Base-by-base conservation (phyloP, 2,329 filamentous ascomycete genomes). In the Talaromyces marneffei region DNA sequence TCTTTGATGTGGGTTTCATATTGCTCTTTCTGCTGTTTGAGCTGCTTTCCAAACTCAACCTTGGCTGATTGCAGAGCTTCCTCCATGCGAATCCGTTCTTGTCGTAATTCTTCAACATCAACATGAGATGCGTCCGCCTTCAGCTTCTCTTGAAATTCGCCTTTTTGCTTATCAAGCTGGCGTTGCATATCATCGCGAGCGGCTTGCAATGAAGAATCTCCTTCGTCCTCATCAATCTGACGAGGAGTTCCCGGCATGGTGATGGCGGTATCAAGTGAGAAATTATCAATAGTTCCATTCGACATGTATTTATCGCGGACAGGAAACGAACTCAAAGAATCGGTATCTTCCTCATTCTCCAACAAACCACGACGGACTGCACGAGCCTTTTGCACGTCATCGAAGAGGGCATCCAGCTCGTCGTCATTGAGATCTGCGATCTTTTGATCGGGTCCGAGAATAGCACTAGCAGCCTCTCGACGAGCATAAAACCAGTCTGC, bases 401-500 rank as follows among this genome's bases (percentile, higher is more conserved):
- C 94, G 67, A 97, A 95, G 0, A 99, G 79, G 4, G 89, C 86
- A 75, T 97, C 95, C 27, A 99, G 82, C 72, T 99, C 93, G 69
- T 97, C 94, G 70, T 99, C 94, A 0, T 89, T 94, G 57, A 99
- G 79, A 65, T 89, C 90, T 9, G 90, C 87, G 64, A 99, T 91
- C 69, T 94, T 96, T 70, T 96, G 92, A 70, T 97, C 93, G 1
- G 90, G 86, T 5, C 94, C 94, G 20, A 97, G 80, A 63, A 96
- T 90, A 1, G 92, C 92, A 63, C 88, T 87, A 7, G 94, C 92
- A n/a, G 94, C 94, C 79, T 99, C 94, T 69, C 92, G 83, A 66
- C 94, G 85, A 20, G 94, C 94, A 75, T 95, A 90, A 4, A 91
- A 94, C 91, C 94, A 99, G 73, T 99, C 94, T 0, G 90, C 91